Base-by-base conservation (phyloP, 495 filamentous ascomycete species). In the Neurospora cerealis region DNA sequence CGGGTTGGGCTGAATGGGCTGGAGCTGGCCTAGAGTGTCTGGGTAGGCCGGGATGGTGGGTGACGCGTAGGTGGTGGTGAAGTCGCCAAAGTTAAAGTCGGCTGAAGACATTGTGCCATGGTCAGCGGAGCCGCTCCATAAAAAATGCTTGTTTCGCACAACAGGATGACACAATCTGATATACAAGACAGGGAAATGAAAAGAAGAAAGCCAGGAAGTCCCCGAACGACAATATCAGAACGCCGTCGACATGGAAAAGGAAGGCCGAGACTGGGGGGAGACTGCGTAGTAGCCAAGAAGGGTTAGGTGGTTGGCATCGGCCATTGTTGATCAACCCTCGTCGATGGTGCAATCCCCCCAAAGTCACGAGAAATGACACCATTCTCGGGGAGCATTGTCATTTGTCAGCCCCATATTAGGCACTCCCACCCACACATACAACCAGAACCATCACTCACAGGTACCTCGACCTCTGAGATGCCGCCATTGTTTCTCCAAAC, bases 81-180 rank as follows among this genome's bases (percentile, higher is more conserved):
- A 87, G 66, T 86, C 84, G 72, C 83, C 80, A 72, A 84, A 83
- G 78, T 80, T 82, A 72, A 85, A 87, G 73, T 86, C 84, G 79
- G 82, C 84, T 87, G 83, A 79, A 83, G 84, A 80, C 84, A 86
- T 86, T 72, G 80, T 83, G 79, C 79, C 82, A 83, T 83, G 78
- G 78, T 81, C 77, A 81, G 79, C 78, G 34, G 17, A 69, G 62
- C 36, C 60, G 21, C 11, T 34, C 60, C 71, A 69, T 66, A 66
- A 19, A 66, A 19, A 69, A 60, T 42, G 46, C 19, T 74, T 17
- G 28, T 36, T 24, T 28, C 32, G n/a, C 44, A 54, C 70, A 75
- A 76, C 73, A 78, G 77, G 75, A 79, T 69, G 77, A 77, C 78
- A 80, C 73, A 73, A 74, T 71, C 74, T 73, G 72, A 78, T 73